phyloP scores from a whole-genome alignment of 2,329 filamentous ascomycete genomes.

The Didymella pinodella region DNA sequence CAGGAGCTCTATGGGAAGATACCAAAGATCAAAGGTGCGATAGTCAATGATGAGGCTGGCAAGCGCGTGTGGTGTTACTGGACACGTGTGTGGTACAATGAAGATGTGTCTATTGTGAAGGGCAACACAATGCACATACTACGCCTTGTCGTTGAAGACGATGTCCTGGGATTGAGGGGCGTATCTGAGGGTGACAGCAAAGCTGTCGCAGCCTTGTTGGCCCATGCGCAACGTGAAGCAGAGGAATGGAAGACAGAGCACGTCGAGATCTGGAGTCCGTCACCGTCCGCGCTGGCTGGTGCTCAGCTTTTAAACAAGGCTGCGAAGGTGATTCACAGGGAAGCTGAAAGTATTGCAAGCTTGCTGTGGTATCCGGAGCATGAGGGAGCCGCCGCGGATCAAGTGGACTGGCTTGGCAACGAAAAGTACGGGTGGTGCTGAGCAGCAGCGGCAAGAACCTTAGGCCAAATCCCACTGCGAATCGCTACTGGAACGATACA shows the following conservation, averaged over 20 bases:
- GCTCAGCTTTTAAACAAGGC: constrained; percentile 56
- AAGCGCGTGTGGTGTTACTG: constrained; percentile 77
- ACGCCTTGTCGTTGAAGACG: constrained; percentile 71
- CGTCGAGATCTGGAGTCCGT: constrained; percentile 86
- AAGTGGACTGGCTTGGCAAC: constrained; percentile 75
- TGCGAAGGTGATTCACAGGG: constrained; percentile 63
- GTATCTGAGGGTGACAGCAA: constrained; percentile 23
- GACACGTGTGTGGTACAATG: constrained; percentile 70
- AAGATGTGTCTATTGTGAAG: constrained; percentile 60
- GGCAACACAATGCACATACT: constrained; percentile 75
- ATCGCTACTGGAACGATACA: too few relatives aligned
- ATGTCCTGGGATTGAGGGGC: constrained; percentile 34
- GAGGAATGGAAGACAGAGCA: constrained; percentile 72
- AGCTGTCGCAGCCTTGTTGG: constrained; percentile 69
- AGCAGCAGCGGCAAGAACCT: constrained; percentile 3
- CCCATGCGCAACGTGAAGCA: constrained; percentile 74
- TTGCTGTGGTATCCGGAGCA: constrained; percentile 70
- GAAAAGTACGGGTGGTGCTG: constrained; percentile 83
- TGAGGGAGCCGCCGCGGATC: constrained; percentile 54
- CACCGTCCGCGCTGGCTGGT: constrained; percentile 56
- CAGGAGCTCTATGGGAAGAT: constrained; percentile 65
- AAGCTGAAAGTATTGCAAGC: constrained; percentile 73
- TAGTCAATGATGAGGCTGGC: constrained; percentile 61
- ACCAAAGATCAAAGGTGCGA: constrained; percentile 73
- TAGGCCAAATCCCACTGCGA: too few relatives aligned